Conservation (phyloP, 441 rosid genomes). For the Gossypium gossypioides region DNA sequence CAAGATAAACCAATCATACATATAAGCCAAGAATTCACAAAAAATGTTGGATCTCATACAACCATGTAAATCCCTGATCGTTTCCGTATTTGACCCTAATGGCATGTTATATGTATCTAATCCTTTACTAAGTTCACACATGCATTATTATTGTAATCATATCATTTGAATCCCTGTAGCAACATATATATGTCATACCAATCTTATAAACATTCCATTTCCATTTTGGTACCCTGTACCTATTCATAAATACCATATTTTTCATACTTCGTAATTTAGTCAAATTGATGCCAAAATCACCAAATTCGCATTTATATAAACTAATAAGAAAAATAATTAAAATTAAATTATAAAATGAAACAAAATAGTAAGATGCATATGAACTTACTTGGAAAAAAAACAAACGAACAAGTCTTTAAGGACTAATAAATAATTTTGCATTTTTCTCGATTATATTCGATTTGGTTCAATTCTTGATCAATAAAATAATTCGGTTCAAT, state of each 20-base stretch:
- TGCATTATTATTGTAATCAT: neutral
- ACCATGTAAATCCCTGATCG: neutral
- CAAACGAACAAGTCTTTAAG: neutral
- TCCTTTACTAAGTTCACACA: neutral
- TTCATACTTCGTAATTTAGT: neutral
- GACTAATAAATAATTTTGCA: neutral
- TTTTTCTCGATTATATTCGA: neutral
- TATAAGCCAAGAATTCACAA: neutral
- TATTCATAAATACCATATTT: neutral
- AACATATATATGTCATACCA: neutral
- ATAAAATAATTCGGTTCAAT: neutral
- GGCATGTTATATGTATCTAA: neutral
- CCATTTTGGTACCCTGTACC: neutral
- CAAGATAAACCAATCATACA: neutral
- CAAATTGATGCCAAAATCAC: neutral
- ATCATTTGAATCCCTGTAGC: neutral
- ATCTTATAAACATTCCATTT: neutral
- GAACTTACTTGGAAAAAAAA: neutral
- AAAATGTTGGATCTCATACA: neutral
- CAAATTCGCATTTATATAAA: neutral
- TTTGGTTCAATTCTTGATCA: neutral
- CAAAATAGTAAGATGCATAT: neutral
- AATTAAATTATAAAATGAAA: neutral
- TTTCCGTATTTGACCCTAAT: neutral
- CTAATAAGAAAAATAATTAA: neutral